Evolutionary conservation across 306 rosid genomes (phyloP).

Genomic region (Abrus precatorius): DNA sequence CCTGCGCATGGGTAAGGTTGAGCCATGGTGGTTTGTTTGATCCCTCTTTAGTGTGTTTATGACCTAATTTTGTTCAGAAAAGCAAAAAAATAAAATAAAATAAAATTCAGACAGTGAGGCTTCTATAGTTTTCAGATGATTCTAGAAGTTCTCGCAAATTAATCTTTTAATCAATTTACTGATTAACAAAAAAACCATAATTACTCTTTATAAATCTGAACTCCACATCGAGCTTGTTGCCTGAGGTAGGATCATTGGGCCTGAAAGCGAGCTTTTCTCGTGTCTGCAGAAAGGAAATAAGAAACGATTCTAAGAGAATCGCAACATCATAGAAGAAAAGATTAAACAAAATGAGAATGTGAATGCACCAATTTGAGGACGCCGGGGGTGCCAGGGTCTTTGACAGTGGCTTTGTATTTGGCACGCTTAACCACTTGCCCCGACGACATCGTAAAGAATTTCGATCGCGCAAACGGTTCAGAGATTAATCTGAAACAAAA

Average conservation of each 20-base stretch:
- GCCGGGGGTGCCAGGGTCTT: constrained; percentile 88
- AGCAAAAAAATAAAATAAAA: constrained; percentile 17
- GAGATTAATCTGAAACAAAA: constrained; percentile 23
- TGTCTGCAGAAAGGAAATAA: constrained; percentile 58
- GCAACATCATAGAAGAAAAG: too few species aligned
- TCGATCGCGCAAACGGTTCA: constrained; percentile 27
- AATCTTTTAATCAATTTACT: not conserved
- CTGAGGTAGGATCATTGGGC: constrained; percentile 80
- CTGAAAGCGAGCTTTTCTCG: constrained; percentile 64
- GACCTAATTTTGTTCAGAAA: constrained; percentile 60
- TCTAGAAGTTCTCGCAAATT: not conserved
- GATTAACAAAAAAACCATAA: constrained; percentile 20
- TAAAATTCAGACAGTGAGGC: not conserved
- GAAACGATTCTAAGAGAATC: not conserved
- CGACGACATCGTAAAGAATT: constrained; percentile 58
- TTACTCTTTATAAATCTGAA: constrained; percentile 69
- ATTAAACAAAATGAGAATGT: constrained; percentile 18
- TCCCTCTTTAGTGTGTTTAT: constrained; percentile 88
- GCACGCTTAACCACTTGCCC: constrained; percentile 76
- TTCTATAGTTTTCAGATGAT: not conserved
- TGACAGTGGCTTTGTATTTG: constrained; percentile 75
- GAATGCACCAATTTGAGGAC: constrained; percentile 76
- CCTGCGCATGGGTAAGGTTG: constrained; percentile 78
- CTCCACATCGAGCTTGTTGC: constrained; percentile 70
- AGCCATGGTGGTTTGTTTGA: constrained; percentile 92